Evolutionary conservation across 2,329 filamentous ascomycete genomes (phyloP), one percentile per base, ranked within the genome.

Genomic region (Metarhizium sp.): DNA sequence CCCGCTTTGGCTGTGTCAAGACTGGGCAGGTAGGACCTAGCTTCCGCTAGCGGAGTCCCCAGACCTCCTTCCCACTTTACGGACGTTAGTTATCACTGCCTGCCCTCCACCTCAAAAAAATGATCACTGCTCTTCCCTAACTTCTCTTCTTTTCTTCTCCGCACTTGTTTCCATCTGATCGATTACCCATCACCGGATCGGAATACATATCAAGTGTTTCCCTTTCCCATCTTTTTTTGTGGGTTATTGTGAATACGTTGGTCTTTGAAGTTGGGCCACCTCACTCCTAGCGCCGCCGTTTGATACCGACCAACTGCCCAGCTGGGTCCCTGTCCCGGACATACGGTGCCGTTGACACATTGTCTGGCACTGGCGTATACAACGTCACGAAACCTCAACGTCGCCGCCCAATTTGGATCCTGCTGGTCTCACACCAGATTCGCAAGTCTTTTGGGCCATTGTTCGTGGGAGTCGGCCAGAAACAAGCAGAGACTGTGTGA

Each of bases 41-140:
- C 38, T 50, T 50, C 48, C 40, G 55, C 55, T 54, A 48, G 47
- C 48, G 51, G 55, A 13, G 14, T 11, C 32, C 32, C 42, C 51
- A 54, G 51, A 34, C 40, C 47, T 18, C 47, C 34, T 56, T 53
- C 42, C 51, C 48, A 54, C 51, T 56, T 45, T 51, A 48, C 38
- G 34, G 10, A 46, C 11, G 47, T 36, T n/a, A 3, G 10, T 25
- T 50, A 51, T 47, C 53, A 34, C 38, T 45, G 13, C 49, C 30
- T 18, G 36, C 47, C 53, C 18, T 45, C 16, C 45, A 20, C 18
- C 43, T 25, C 6, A 8, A 25, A 10, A 16, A 43, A 6, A 20
- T 25, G 13, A 10, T 18, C 25, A 30, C 13, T 30, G 45, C 11
- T 48, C 38, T 43, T 43, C 30, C 36, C 50, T 36, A 38, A 6